A percentile compares a stretch with the other conserved stretches of the same genome.
Evolutionary conservation across 352 stramenopile species (phyloP).

Genomic region (Globisporangium parvum): DNA sequence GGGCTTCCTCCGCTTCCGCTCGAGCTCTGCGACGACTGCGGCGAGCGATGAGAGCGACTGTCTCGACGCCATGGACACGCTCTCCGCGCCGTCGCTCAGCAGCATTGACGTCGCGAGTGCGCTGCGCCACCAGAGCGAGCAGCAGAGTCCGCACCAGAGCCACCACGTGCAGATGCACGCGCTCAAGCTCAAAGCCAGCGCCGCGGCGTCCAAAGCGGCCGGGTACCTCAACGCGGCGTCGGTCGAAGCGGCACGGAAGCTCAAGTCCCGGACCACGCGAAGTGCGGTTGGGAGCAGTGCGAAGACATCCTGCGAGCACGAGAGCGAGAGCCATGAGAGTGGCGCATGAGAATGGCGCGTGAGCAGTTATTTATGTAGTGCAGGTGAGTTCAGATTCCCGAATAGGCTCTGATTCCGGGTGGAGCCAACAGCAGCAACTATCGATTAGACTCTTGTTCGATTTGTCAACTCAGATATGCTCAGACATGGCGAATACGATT

Average conservation of each 20-base stretch:
- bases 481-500: too few relatives aligned
- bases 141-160: constrained; percentile 7
- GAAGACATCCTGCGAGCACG: constrained; percentile 17
- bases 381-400: too few relatives aligned
- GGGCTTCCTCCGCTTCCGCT: constrained; percentile 31
- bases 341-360: not conserved
- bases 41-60: constrained; percentile 49
- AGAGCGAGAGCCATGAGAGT: not conserved
- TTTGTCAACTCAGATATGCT: too few relatives aligned
- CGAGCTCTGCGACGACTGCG: constrained; percentile 41
- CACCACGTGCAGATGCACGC: constrained; percentile 30
- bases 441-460: too few relatives aligned
- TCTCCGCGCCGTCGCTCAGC: constrained; percentile 14
- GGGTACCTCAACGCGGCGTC: constrained; percentile 42
- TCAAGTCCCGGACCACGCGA: constrained; percentile 26
- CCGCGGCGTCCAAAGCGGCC: constrained; percentile 38
- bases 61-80: constrained; percentile 7
- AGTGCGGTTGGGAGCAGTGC: constrained; percentile 14
- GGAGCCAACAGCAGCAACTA: too few relatives aligned
- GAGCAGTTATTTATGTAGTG: not conserved
- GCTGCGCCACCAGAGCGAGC: constrained; percentile 12
- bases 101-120: constrained; percentile 13
- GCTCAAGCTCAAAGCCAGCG: constrained; percentile 26
- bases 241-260: constrained; percentile 42
- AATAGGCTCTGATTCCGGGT: too few relatives aligned